Percentiles rank a stretch among this genome's conserved stretches.
These are phyloP conservation scores for Paraglomus brasilianum DNA, from an alignment of 192 early-diverging fungal genomes.

Conservation along the genomic window DNA sequence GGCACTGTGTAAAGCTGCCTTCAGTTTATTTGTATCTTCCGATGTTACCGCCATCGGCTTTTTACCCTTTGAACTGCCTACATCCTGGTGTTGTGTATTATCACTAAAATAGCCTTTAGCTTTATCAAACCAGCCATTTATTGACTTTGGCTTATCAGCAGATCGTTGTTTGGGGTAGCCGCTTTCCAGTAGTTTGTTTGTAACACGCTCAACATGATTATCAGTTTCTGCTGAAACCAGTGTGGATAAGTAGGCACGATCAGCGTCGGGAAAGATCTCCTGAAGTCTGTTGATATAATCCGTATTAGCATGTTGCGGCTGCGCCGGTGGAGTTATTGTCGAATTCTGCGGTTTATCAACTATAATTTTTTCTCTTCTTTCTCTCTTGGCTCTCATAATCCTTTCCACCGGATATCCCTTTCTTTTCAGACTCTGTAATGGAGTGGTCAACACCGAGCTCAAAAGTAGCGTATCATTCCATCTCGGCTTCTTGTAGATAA, in stretches of 20 bases:
- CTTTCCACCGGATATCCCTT: slow-evolving; percentile 8
- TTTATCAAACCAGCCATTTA: too few species aligned
- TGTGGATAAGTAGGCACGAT: slow-evolving; percentile 53
- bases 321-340: slow-evolving; percentile 5
- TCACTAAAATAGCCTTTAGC: too few species aligned
- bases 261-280: slow-evolving; percentile 67
- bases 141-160: too few species aligned
- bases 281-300: slow-evolving; percentile 42
- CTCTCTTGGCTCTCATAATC: slow-evolving; percentile 30
- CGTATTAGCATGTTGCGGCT: slow-evolving; percentile 11
- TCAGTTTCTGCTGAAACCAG: slow-evolving; percentile 48
- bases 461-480: not conserved
- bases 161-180: slow-evolving; percentile 61
- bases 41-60: slow-evolving; percentile 30
- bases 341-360: slow-evolving; percentile 6
- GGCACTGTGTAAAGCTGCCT: slow-evolving; percentile 33
- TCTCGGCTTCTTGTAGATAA: not conserved
- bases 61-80: not conserved
- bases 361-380: slow-evolving; percentile 30
- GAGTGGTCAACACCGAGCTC: not conserved
- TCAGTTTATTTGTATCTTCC: slow-evolving; percentile 36
- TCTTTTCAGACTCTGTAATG: slow-evolving; percentile 8
- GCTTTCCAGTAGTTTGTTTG: slow-evolving; percentile 56
- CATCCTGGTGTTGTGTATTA: too few species aligned
- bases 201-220: slow-evolving; percentile 56